phyloP scores from a whole-genome alignment of 1,139 yeast genomes.

The Pichia sorboxylosa region DNA sequence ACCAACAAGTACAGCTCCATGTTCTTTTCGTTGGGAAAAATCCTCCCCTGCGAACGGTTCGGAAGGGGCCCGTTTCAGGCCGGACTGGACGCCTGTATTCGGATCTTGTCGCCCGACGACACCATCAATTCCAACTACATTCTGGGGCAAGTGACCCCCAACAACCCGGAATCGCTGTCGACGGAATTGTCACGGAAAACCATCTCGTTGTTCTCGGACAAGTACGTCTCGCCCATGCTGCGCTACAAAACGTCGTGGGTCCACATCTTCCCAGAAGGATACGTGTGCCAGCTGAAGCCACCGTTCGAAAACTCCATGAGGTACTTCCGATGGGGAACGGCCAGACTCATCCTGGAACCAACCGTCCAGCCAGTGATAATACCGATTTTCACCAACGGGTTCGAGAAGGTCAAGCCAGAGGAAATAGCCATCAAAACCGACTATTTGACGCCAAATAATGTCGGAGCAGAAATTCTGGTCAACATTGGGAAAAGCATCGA shows the following conservation, averaged over 20 bases:
- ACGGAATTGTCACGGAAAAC: constrained; percentile 26
- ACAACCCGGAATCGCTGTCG: constrained; percentile 8
- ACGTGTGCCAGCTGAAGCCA: constrained; percentile 72
- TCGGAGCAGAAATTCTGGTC: constrained; percentile 59
- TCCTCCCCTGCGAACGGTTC: constrained; percentile 72
- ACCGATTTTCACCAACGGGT: constrained; percentile 82
- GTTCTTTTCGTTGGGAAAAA: constrained; percentile 82
- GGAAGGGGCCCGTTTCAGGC: constrained; percentile 93
- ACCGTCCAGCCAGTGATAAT: constrained; percentile 76
- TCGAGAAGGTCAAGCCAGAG: constrained; percentile 83
- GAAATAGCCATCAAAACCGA: constrained; percentile 41
- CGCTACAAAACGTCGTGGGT: constrained; percentile 73
- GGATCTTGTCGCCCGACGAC: constrained; percentile 71
- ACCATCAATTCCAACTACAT: constrained; percentile 42
- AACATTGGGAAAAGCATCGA: constrained; percentile 63
- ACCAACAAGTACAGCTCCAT: constrained; percentile 38
- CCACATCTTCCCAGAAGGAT: constrained; percentile 92
- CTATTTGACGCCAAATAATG: constrained; percentile 37
- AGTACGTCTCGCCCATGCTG: constrained; percentile 35
- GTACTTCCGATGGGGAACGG: constrained; percentile 92
- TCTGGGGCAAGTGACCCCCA: constrained; percentile 5
- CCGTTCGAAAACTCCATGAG: constrained; percentile 81
- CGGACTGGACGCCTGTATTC: constrained; percentile 78
- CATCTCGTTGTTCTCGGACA: constrained; percentile 18
- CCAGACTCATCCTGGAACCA: constrained; percentile 72